Conservation (phyloP, 192 early-diverging fungal genomes). For the Coemansia sp. region DNA sequence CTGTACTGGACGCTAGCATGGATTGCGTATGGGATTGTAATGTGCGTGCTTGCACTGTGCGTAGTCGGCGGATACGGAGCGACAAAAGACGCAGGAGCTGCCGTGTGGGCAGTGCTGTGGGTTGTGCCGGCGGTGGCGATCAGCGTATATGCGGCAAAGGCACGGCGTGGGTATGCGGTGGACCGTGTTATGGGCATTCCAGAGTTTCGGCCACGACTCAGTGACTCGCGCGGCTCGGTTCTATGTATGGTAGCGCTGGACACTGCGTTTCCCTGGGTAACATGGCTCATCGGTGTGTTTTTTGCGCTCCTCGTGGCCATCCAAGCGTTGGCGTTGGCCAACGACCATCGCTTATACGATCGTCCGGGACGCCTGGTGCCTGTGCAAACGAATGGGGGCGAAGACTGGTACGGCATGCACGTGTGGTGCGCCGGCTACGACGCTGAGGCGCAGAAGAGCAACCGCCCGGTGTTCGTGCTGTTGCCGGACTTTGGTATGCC, state of each 20-base stretch:
- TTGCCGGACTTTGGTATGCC: constrained; percentile 55
- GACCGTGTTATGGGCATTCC: constrained; percentile 57
- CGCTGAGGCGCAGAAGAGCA: constrained; percentile 2
- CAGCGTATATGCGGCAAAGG: constrained; percentile 44
- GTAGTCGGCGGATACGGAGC: constrained; percentile 42
- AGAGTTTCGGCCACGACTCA: constrained; percentile 45
- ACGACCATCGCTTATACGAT: constrained; percentile 35
- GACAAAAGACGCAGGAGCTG: constrained; percentile 16
- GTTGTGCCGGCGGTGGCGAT: constrained; percentile 20
- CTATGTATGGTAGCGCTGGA: constrained; percentile 43
- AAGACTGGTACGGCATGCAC: constrained; percentile 49
- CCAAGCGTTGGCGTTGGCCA: constrained; percentile 52
- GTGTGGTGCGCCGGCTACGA: constrained; percentile 50
- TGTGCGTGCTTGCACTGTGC: constrained; percentile 34
- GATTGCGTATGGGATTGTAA: constrained; percentile 41
- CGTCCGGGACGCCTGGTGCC: constrained; percentile 44
- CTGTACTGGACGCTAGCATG: constrained; percentile 47
- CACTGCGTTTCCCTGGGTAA: constrained; percentile 38
- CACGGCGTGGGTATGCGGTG: constrained; percentile 52
- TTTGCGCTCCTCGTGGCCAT: constrained; percentile 48
- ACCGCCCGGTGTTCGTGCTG: constrained; percentile 48
- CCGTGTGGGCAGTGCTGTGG: constrained; percentile 47
- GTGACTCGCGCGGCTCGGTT: constrained; percentile 29
- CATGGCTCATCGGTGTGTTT: constrained; percentile 36
- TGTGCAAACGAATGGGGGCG: constrained; percentile 46